Evolutionary conservation across 345 rosid genomes (phyloP).

Genomic region (Eucalyptus virginea): DNA sequence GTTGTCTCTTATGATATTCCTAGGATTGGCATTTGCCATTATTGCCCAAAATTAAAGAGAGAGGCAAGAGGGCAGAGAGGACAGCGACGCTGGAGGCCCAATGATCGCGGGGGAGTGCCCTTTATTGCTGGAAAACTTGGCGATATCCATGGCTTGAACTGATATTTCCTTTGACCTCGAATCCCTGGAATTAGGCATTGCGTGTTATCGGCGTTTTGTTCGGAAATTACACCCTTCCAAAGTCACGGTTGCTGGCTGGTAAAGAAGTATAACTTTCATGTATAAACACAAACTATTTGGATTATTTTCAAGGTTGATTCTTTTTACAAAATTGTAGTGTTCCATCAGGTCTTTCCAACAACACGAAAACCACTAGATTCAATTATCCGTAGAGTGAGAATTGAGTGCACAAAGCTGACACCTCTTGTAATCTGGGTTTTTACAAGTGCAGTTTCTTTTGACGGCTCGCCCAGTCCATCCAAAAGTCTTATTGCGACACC

Average conservation of each 20-base stretch:
- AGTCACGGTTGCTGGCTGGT: neutral
- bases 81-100: neutral
- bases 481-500: no score
- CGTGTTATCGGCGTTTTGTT: neutral
- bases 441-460: no score
- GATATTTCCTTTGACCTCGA: neutral
- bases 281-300: neutral
- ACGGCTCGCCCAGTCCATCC: neutral
- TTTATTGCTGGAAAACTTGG: neutral
- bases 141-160: neutral
- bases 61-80: no score
- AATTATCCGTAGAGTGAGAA: neutral
- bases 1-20: no score
- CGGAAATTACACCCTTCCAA: neutral
- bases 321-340: neutral
- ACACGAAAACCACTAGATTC: slow-evolving; percentile 10
- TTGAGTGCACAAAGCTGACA: no score
- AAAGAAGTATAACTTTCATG: neutral
- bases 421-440: neutral
- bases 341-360: slow-evolving; percentile 47
- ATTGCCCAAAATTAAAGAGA: no score
- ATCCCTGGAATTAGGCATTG: neutral
- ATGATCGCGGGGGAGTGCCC: neutral
- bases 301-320: no score
- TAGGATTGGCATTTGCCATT: no score